Evolutionary conservation across 164 flowering plant species (phyloP), one percentile per base, ranked within the genome.

Genomic region (Vitis rupestris): DNA sequence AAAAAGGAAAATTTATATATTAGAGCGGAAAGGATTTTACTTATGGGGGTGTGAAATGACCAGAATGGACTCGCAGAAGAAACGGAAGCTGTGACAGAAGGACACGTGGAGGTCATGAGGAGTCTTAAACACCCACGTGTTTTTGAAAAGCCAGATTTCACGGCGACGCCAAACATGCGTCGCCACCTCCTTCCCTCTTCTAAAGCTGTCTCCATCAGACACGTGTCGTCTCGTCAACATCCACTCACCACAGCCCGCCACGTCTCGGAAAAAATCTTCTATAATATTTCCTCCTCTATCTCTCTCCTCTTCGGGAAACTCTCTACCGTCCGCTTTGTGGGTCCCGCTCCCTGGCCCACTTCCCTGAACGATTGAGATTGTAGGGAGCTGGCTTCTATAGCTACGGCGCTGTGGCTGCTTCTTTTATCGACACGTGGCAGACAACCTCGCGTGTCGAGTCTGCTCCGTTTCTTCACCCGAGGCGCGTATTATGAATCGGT

Each of bases 81-180:
- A 14, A 61, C 50, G 50, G 11, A 53, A 51, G 10, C 1, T 7
- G 8, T 2, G n/a, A 17, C 19, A 23, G 7, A 64, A 8, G 30
- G 76, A 72, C 75, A 69, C 73, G 73, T 76, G 75, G 76, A 52
- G 63, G 30, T 1, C 65, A 71, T 55, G 79, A 67, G 50, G 70
- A 72, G 73, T 60, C 14, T 14, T 44, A 17, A 6, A 52, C 19
- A 2, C 37, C 64, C 79, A 68, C 79, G 79, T 76, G 79, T 59
- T 17, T 29, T 29, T 51, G 9, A 9, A 29, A 8, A 31, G 14
- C 31, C 70, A 14, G 72, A 67, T 64, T 68, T 73, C 61, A 14
- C 64, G 69, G 75, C 51, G 64, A 63, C 69, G 54, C 55, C 72
- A 57, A 76, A 76, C 64, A 67, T 12, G 49, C 52, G 68, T 70